These are phyloP conservation scores for Saccharomycopsis fodiens DNA, from an alignment of 805 yeast genomes.

Conservation along the genomic window DNA sequence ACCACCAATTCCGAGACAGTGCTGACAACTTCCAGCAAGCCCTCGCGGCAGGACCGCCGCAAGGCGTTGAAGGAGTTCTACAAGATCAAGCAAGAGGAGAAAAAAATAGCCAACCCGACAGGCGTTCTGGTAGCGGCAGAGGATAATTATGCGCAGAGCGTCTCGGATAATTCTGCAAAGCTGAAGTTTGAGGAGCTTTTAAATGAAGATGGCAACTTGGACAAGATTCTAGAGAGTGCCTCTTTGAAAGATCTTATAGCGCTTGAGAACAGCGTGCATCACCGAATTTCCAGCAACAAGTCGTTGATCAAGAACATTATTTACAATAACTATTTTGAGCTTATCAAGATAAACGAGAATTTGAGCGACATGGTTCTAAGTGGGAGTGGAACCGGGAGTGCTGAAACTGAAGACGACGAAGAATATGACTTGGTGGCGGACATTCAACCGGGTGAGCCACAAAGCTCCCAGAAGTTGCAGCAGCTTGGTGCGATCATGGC, in stretches of 20 bases:
- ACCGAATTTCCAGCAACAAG: constrained; percentile 14
- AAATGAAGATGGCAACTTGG: constrained; percentile 23
- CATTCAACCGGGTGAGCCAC: not conserved
- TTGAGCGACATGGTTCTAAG: constrained; percentile 16
- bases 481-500: constrained; percentile 8
- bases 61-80: constrained; percentile 24
- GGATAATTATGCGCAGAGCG: constrained; percentile 40
- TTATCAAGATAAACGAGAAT: constrained; percentile 16
- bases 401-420: constrained; percentile 4
- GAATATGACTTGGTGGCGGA: constrained; percentile 1
- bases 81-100: constrained; percentile 23
- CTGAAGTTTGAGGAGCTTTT: constrained; percentile 23
- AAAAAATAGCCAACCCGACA: constrained; percentile 22
- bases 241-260: constrained; percentile 21
- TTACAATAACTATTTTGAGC: constrained; percentile 20
- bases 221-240: constrained; percentile 16
- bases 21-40: too few relatives aligned
- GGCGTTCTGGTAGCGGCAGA: too few relatives aligned
- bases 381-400: constrained; percentile 1
- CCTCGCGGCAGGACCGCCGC: constrained; percentile 15
- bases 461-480: not conserved
- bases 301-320: constrained; percentile 20
- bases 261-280: constrained; percentile 18
- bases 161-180: constrained; percentile 32
- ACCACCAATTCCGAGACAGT: too few relatives aligned